A percentile compares a stretch with the other conserved stretches of the same genome.
Evolutionary conservation across 83 land plant species (phyloP).

Genomic region (Thuja plicata): DNA sequence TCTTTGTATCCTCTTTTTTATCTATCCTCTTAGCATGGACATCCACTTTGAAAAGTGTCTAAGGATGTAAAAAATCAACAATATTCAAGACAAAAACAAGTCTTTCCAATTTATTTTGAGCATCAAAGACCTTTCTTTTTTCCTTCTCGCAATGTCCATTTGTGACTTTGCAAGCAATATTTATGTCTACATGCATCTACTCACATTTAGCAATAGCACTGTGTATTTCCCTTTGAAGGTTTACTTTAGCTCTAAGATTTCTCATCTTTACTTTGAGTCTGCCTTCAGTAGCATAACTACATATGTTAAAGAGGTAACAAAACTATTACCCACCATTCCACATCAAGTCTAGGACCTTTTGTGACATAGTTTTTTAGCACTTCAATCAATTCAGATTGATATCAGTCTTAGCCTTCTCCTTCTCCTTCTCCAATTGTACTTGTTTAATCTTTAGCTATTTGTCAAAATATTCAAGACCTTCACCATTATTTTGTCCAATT

Average conservation of each 20-base stretch:
- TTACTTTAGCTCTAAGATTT: slow-evolving; percentile 93
- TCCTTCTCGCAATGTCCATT: slow-evolving; percentile 94
- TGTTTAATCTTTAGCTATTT: too few species aligned
- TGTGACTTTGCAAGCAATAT: too few species aligned
- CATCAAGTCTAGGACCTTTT: slow-evolving; percentile 82
- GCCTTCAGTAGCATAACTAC: slow-evolving; percentile 46
- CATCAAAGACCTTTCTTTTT: slow-evolving; percentile 95
- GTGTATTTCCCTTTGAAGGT: slow-evolving; percentile 90
- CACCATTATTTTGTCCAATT: slow-evolving; percentile 22
- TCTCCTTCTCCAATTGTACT: too few species aligned
- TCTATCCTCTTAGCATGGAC: slow-evolving; percentile 75
- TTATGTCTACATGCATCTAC: slow-evolving; percentile 91
- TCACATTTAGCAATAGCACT: slow-evolving; percentile 96
- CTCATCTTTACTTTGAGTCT: slow-evolving; percentile 80
- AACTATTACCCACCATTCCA: slow-evolving; percentile 94
- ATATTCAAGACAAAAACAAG: slow-evolving; percentile 86
- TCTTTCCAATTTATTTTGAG: slow-evolving; percentile 75
- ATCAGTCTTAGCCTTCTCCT: too few species aligned
- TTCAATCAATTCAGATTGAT: slow-evolving; percentile 89
- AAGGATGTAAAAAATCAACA: slow-evolving; percentile 70
- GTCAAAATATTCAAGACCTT: too few species aligned
- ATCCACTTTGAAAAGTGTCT: slow-evolving; percentile 89
- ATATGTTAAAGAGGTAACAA: slow-evolving; percentile 60
- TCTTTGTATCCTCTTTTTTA: too few species aligned
- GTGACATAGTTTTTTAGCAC: slow-evolving; percentile 63